phyloP scores from a whole-genome alignment of 306 rosid species.

The Parietaria judaica region DNA sequence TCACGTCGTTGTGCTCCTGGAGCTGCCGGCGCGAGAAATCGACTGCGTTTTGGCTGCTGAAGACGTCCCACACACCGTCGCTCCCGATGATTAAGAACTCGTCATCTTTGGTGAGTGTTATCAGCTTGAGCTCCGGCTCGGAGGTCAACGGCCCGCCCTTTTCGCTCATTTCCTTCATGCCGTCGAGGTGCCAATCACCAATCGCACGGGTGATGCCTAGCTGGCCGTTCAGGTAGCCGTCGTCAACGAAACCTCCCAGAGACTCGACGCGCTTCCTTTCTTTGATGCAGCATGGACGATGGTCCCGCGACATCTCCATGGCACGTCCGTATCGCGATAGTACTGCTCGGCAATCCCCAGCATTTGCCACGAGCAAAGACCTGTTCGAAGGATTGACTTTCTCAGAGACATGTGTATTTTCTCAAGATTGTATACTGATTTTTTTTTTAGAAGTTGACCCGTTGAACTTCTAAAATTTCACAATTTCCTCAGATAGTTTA shows the following conservation, averaged over 20 bases:
- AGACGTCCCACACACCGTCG: constrained; percentile 90
- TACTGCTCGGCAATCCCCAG: constrained; percentile 92
- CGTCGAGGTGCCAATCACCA: constrained; percentile 95
- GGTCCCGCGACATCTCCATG: constrained; percentile 79
- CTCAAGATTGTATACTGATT: no score
- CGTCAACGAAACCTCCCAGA: constrained; percentile 64
- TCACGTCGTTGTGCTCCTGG: constrained; percentile 82
- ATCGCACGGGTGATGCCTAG: constrained; percentile 81
- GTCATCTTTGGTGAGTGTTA: constrained; percentile 62
- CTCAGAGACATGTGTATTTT: background rate
- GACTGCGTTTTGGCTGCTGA: constrained; percentile 68
- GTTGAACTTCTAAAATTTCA: no score
- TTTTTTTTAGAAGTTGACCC: no score
- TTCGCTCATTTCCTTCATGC: constrained; percentile 66
- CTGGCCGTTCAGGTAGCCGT: constrained; percentile 67
- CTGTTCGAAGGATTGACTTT: constrained; percentile 27
- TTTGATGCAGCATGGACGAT: constrained; percentile 56
- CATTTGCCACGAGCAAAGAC: constrained; percentile 92
- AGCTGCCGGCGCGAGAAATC: constrained; percentile 75
- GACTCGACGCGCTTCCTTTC: constrained; percentile 71
- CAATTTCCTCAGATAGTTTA: no score
- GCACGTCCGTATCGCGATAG: constrained; percentile 64
- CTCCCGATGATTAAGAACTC: constrained; percentile 88
- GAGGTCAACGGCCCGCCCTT: constrained; percentile 77
- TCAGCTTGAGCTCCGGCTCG: constrained; percentile 73